These are phyloP conservation scores for Lachancea kluyveri DNA, from an alignment of 805 yeast genomes.

Conservation along the genomic window DNA sequence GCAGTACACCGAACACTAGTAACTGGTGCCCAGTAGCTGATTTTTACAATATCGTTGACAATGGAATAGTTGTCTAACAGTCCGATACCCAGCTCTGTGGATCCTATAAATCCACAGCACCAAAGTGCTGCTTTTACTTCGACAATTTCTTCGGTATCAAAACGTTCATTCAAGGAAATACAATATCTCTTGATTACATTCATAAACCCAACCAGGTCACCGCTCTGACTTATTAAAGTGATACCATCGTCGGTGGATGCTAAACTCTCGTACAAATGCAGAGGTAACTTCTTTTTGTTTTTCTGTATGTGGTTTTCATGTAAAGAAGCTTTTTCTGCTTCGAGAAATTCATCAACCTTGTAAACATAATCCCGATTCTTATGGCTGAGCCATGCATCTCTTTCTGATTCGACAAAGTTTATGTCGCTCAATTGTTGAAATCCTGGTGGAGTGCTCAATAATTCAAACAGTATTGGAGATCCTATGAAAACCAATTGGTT, in stretches of 20 bases:
- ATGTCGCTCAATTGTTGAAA: slow-evolving; percentile 54
- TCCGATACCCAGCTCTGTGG: slow-evolving; percentile 61
- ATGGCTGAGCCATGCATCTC: slow-evolving; percentile 57
- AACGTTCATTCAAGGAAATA: slow-evolving; percentile 8
- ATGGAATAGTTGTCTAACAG: slow-evolving; percentile 48
- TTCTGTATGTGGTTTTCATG: too few species aligned
- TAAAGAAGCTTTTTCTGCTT: not conserved
- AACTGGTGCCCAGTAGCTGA: slow-evolving; percentile 41
- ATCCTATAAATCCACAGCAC: slow-evolving; percentile 82
- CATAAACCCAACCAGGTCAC: slow-evolving; percentile 37
- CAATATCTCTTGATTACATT: slow-evolving; percentile 32
- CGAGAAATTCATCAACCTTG: slow-evolving; percentile 39
- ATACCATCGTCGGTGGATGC: slow-evolving; percentile 80
- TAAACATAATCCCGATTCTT: slow-evolving; percentile 42
- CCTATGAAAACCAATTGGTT: slow-evolving; percentile 45
- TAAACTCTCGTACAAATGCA: slow-evolving; percentile 74
- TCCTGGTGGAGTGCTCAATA: slow-evolving; percentile 64
- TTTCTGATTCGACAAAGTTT: slow-evolving; percentile 58
- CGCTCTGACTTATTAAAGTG: slow-evolving; percentile 46
- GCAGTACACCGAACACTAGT: slow-evolving; percentile 72
- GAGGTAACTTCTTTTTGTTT: slow-evolving; percentile 34
- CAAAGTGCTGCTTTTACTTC: slow-evolving; percentile 72
- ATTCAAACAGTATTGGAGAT: slow-evolving; percentile 52
- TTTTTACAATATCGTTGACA: slow-evolving; percentile 45
- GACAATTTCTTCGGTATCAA: slow-evolving; percentile 31